Percentiles rank a stretch among this genome's conserved stretches.
phyloP scores from a whole-genome alignment of 805 yeast species.

The Zygosaccharomyces gambellarensis region DNA sequence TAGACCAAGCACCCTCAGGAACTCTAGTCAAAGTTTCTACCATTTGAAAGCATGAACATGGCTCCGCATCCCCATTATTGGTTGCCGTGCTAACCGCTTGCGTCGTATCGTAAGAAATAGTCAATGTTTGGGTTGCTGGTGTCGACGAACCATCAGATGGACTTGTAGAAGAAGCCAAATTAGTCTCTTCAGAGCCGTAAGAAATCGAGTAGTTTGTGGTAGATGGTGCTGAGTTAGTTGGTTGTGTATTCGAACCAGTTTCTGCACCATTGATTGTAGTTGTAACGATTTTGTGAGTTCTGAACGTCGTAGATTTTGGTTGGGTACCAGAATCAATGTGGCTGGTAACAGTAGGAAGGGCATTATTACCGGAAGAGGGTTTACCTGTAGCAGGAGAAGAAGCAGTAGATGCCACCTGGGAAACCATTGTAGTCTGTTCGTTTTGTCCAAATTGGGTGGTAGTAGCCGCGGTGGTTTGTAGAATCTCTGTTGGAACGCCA shows the following conservation, averaged over 20 bases:
- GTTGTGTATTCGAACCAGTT: not conserved
- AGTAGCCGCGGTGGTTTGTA: not conserved
- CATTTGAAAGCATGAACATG: constrained; percentile 1
- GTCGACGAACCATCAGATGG: not conserved
- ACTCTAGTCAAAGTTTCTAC: constrained; percentile 2
- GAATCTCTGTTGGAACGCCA: not conserved
- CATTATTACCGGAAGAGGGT: not conserved
- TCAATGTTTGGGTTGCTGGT: not conserved
- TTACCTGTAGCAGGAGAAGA: not conserved
- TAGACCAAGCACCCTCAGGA: constrained; percentile 3
- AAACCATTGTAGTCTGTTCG: not conserved
- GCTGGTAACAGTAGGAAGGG: not conserved
- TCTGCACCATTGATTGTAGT: not conserved
- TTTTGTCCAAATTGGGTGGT: not conserved
- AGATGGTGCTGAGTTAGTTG: not conserved
- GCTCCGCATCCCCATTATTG: not conserved
- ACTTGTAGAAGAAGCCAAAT: not conserved
- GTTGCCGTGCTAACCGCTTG: constrained; percentile 1
- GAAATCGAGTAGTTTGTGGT: not conserved
- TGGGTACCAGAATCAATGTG: not conserved
- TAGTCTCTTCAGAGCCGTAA: not conserved
- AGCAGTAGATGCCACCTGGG: not conserved
- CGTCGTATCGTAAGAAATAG: not conserved
- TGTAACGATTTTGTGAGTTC: not conserved
- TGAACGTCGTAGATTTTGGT: not conserved